These are phyloP conservation scores for Jimgerdemannia flammicorona DNA, from an alignment of 192 early-diverging fungal genomes.

Conservation along the genomic window DNA sequence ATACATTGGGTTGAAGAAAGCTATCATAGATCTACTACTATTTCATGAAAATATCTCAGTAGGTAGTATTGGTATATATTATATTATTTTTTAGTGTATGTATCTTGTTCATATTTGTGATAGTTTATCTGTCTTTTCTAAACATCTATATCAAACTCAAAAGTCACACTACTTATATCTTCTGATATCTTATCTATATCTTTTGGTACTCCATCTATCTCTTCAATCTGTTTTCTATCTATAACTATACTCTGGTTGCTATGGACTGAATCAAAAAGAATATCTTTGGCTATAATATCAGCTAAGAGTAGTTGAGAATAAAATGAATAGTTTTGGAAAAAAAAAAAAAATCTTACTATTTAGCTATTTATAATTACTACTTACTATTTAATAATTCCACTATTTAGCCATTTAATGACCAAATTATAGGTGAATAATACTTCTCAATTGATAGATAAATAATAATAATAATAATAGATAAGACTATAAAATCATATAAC, in stretches of 20 bases:
- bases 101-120: background rate
- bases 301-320: slow-evolving; percentile 59
- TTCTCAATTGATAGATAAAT: too few species aligned
- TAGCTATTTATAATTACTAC: background rate
- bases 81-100: background rate
- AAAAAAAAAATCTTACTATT: background rate
- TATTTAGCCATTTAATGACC: too few species aligned
- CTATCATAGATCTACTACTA: slow-evolving; percentile 91
- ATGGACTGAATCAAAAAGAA: slow-evolving; percentile 92
- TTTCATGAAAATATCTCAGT: slow-evolving; percentile 60
- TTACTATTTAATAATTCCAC: background rate
- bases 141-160: background rate
- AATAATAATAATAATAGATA: background rate
- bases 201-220: slow-evolving; percentile 76
- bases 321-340: too few species aligned
- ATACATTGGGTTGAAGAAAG: slow-evolving; percentile 66
- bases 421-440: too few species aligned
- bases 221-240: slow-evolving; percentile 77
- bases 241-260: slow-evolving; percentile 78
- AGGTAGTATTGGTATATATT: slow-evolving; percentile 44
- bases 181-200: slow-evolving; percentile 44
- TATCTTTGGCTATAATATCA: slow-evolving; percentile 89
- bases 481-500: background rate
- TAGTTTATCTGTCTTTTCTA: slow-evolving; percentile 14
- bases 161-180: background rate